Base-by-base conservation (phyloP, 306 rosid genomes). In the Vigna trinervia region DNA sequence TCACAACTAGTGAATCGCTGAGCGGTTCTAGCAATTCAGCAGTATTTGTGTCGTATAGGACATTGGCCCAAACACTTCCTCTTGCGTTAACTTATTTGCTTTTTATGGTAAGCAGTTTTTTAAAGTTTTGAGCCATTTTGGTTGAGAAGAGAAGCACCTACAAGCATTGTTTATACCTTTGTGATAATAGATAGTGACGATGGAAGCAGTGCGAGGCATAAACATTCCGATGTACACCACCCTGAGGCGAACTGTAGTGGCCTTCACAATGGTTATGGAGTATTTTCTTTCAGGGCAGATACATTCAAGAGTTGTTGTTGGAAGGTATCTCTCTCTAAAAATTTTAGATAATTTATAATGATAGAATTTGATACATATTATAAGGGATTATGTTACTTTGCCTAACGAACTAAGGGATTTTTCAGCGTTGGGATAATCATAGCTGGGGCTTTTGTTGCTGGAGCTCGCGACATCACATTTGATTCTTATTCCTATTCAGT, bases 201-300 rank as follows among this genome's bases (percentile, higher is more conserved):
- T 88, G 94, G 97, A 86, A 85, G 84, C 97, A 47, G 97, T 89
- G n/a, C 89, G 92, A 0, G 86, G 84, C 77, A 84, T 89, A 72
- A 91, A 79, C 66, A 82, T 91, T 76, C 97, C 97, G 0, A 91
- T 89, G 92, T 89, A 91, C 71, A 88, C 94, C 38, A 88, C 94
- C 36, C 97, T 91, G 6, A 83, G 97, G 78, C 83, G 94, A 76
- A 89, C 94, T 6, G 85, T 82, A 0, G 84, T 91, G 58, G 94
- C 89, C 57, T 89, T 89, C 74, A 89, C 97, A 12, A 85, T 89
- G 97, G 26, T 86, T 13, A 79, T 84, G 78, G 94, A 91, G 84
- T 85, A 88, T 78, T n/a, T 89, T 76, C 51, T 89, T 30, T 84
- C 85, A 5, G 87, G 91, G 22, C 73, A 78, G 74, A 88, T 32